Base-by-base conservation (phyloP, 78 protist genomes). In the Creolimax fragrantissima region DNA sequence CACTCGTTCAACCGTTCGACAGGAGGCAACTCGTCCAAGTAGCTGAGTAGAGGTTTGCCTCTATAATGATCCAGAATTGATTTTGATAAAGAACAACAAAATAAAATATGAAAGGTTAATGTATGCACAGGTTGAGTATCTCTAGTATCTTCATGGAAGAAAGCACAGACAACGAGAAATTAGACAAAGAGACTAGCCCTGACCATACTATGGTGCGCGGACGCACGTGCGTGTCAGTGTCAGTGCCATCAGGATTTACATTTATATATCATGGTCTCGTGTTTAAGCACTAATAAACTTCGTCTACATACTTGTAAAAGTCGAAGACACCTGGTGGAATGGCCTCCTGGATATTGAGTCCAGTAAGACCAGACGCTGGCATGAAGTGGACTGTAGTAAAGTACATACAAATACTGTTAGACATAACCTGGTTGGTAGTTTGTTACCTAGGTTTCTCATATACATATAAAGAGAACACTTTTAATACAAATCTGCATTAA, bases 321-420 rank as follows among this genome's bases (percentile, higher is more conserved):
- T 94, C 88, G 85, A 96, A 96, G 4, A 84, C 37, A 3, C 45
- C 93, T 41, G 43, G 84, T 24, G 84, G n/a, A 41, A 95, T 6
- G 39, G 88, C 92, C 4, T 88, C 95, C 89, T 83, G 81, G n/a
- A 98, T 92, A 92, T 96, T 95, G 85, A 3, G 32, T 0, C 98
- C 98, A 17, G 94, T 42, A 42, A 91, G 90, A 41, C 99, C 99
- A 3, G 99, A 95, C 44, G 95, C 93, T 17, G 99, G 99, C 92
- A 97, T 36, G 94, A 98, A 97, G 91, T 47, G 93, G 44, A 45
- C 81, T 42, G 89, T n/a, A 39, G 41, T 37, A n/a, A n/a, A n/a
- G n/a, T n/a, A 32, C 36, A 24, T 17, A 58, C 36, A 58, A 58
- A 58, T 17, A 58, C 36, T 58, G 74, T 32, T 17, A 17, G 74